Evolutionary conservation across 345 rosid species (phyloP).

Genomic region (Euphorbia pulcherrima): DNA sequence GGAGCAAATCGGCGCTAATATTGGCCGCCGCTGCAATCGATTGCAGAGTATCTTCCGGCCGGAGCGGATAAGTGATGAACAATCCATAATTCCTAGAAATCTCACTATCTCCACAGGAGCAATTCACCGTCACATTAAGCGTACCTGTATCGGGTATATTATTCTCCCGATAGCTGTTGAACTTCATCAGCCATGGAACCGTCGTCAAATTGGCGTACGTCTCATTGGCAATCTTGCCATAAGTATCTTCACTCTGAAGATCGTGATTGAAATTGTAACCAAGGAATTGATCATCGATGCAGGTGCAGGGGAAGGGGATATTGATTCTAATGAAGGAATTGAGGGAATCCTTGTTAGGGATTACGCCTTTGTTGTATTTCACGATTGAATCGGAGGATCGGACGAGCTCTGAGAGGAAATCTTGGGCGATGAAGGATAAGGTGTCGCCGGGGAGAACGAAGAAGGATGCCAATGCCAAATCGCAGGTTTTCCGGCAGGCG

Average conservation of each 20-base stretch:
- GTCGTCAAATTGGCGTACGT: constrained; percentile 53
- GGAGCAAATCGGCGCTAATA: constrained; percentile 38
- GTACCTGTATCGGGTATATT: constrained; percentile 37
- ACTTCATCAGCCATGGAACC: constrained; percentile 20
- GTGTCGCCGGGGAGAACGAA: constrained; percentile 32
- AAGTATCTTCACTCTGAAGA: constrained; percentile 28
- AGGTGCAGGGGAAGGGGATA: constrained; percentile 66
- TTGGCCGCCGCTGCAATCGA: constrained; percentile 34
- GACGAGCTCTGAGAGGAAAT: constrained; percentile 23
- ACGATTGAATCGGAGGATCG: constrained; percentile 20
- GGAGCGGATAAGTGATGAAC: constrained; percentile 68
- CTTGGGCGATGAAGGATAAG: constrained; percentile 42
- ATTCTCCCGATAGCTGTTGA: constrained; percentile 26
- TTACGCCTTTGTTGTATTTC: constrained; percentile 27
- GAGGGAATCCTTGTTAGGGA: constrained; percentile 40
- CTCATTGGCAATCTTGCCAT: constrained; percentile 14
- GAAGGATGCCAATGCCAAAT: constrained; percentile 58
- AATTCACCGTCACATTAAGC: constrained; percentile 58
- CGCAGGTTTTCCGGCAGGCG: constrained; percentile 27
- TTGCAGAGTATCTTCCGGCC: constrained; percentile 42
- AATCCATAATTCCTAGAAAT: constrained; percentile 54
- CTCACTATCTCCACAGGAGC: constrained; percentile 52
- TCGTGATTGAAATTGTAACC: constrained; percentile 47
- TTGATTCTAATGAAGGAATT: constrained; percentile 27
- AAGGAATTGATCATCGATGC: constrained; percentile 41